Conservation (phyloP, 495 filamentous ascomycete genomes). For the Copromyces sp. region DNA sequence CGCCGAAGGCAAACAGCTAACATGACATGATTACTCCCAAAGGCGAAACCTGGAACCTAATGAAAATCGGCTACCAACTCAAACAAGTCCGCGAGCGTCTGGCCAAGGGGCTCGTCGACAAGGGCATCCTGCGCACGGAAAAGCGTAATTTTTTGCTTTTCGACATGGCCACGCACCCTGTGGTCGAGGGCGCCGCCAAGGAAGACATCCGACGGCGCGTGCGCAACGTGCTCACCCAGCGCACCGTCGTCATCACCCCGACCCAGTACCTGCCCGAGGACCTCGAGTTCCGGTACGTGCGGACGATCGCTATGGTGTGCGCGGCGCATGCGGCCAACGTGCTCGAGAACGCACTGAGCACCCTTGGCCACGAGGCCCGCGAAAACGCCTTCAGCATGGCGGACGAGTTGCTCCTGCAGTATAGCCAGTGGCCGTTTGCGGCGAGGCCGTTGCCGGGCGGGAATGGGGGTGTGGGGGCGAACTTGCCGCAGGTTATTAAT, state of each 20-base stretch:
- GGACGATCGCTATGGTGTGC: slow-evolving; percentile 92
- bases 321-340: slow-evolving; percentile 98
- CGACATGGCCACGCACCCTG: slow-evolving; percentile 99
- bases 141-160: slow-evolving; percentile 99
- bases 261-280: slow-evolving; percentile 86
- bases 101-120: slow-evolving; percentile 96
- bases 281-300: slow-evolving; percentile 81
- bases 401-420: slow-evolving; percentile 89
- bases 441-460: slow-evolving; percentile 52
- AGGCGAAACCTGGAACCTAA: slow-evolving; percentile 99
- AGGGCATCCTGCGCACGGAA: slow-evolving; percentile 95
- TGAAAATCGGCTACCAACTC: slow-evolving; percentile 99
- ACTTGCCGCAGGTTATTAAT: slow-evolving; percentile 75
- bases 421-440: slow-evolving; percentile 93
- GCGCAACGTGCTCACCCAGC: slow-evolving; percentile 81
- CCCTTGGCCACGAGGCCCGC: slow-evolving; percentile 83
- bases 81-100: slow-evolving; percentile 98
- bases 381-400: slow-evolving; percentile 94
- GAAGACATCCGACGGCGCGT: slow-evolving; percentile 91
- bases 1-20: not conserved
- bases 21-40: not conserved
- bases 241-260: slow-evolving; percentile 79
- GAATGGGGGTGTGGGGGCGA: slow-evolving; percentile 73
- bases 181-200: slow-evolving; percentile 92
- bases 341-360: slow-evolving; percentile 90